phyloP scores from a whole-genome alignment of 805 yeast species.

The Pichia ethanolica region DNA sequence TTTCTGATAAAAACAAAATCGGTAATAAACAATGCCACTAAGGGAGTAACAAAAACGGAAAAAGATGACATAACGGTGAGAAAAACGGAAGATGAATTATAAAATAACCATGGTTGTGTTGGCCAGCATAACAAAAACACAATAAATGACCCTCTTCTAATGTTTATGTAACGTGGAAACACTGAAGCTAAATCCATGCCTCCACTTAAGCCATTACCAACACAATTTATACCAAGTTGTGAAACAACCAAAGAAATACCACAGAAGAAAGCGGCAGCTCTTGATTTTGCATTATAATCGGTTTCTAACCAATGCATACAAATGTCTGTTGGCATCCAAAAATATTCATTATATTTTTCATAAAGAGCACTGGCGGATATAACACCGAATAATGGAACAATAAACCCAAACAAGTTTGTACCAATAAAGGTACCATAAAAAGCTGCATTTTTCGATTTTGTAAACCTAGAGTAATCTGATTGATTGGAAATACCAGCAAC shows the following conservation, averaged over 20 bases:
- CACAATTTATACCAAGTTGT: constrained; percentile 32
- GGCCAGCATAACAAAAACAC: constrained; percentile 28
- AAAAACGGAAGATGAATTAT: constrained; percentile 29
- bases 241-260: constrained; percentile 33
- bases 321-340: constrained; percentile 42
- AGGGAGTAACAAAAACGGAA: constrained; percentile 32
- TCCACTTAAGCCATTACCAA: constrained; percentile 35
- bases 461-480: constrained; percentile 21
- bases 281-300: constrained; percentile 30
- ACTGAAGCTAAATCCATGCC: constrained; percentile 45
- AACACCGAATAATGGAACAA: constrained; percentile 37
- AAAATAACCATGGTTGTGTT: constrained; percentile 35
- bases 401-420: constrained; percentile 33
- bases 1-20: constrained; percentile 35
- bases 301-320: constrained; percentile 33
- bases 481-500: constrained; percentile 21
- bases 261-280: constrained; percentile 46
- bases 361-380: constrained; percentile 32
- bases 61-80: constrained; percentile 21
- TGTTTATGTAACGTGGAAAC: constrained; percentile 35
- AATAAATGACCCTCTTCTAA: constrained; percentile 39
- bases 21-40: constrained; percentile 30
- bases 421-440: constrained; percentile 25
- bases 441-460: constrained; percentile 15
- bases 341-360: constrained; percentile 25